phyloP scores from a whole-genome alignment of 441 rosid species.

The Bocquillonia castaneifolia region DNA sequence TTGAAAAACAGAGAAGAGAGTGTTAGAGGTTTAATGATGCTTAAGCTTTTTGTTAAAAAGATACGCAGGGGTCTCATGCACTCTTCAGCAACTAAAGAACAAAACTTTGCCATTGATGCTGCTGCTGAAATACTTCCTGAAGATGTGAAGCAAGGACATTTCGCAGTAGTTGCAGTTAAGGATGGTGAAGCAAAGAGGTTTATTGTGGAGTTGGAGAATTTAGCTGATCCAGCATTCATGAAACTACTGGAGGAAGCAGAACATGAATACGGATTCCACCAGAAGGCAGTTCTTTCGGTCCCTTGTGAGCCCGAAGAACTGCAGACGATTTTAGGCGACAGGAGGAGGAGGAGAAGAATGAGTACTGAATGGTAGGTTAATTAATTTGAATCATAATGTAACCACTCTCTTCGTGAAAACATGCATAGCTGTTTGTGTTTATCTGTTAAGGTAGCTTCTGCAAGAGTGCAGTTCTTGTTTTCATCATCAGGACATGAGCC shows the following conservation, averaged over 20 bases:
- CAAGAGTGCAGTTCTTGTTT: not conserved
- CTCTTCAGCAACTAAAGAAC: conserved; percentile 16
- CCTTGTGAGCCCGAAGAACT: conserved; percentile 70
- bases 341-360: conserved; percentile 23
- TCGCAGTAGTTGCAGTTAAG: conserved; percentile 38
- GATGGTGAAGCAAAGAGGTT: conserved; percentile 47
- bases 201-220: conserved; percentile 41
- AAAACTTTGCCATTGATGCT: conserved; percentile 9
- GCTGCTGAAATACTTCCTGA: conserved; percentile 26
- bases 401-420: too few species aligned
- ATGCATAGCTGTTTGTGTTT: not conserved
- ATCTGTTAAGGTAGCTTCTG: conserved; percentile 6
- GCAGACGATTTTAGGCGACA: conserved; percentile 36
- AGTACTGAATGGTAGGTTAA: conserved; percentile 15
- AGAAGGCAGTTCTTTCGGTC: conserved; percentile 48
- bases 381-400: not conserved
- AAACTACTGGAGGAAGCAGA: conserved; percentile 45
- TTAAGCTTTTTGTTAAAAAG: conserved; percentile 29
- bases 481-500: not conserved
- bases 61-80: conserved; percentile 22
- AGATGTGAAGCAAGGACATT: conserved; percentile 47
- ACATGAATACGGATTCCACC: conserved; percentile 62
- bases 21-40: conserved; percentile 25
- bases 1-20: conserved; percentile 23
- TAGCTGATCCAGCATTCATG: conserved; percentile 49